Evolutionary conservation across 805 yeast species (phyloP).

Genomic region (Nakazawaea ishiwadae): DNA sequence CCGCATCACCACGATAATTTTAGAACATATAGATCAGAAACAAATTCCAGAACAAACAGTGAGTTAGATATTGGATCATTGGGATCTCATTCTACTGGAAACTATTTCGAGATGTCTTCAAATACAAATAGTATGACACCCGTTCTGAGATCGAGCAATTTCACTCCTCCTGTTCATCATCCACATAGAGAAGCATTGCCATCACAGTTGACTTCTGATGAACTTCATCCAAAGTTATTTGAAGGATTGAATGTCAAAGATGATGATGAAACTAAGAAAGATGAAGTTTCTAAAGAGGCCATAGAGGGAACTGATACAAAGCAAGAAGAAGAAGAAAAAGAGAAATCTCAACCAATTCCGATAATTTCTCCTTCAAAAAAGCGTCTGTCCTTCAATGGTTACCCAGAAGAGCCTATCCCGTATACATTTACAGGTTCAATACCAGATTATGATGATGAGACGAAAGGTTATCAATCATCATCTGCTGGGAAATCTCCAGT

Average conservation of each 20-base stretch:
- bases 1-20: neutral
- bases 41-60: conserved; percentile 8
- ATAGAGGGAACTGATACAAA: neutral
- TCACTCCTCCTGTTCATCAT: conserved; percentile 11
- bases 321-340: conserved; percentile 12
- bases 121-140: neutral
- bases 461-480: conserved; percentile 9
- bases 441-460: conserved; percentile 32
- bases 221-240: too few species aligned
- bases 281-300: neutral
- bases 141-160: neutral
- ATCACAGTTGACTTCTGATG: too few species aligned
- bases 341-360: conserved; percentile 3
- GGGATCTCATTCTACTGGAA: conserved; percentile 13
- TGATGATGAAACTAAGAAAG: too few species aligned
- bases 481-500: conserved; percentile 13
- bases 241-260: too few species aligned
- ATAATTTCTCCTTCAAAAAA: conserved; percentile 3
- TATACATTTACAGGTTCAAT: conserved; percentile 26
- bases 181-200: neutral
- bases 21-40: neutral
- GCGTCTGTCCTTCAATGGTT: conserved; percentile 10
- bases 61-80: conserved; percentile 13
- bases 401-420: conserved; percentile 10
- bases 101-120: conserved; percentile 8